These are phyloP conservation scores for Clonostachys rosea DNA, from an alignment of 2,329 filamentous ascomycete species.

Conservation along the genomic window DNA sequence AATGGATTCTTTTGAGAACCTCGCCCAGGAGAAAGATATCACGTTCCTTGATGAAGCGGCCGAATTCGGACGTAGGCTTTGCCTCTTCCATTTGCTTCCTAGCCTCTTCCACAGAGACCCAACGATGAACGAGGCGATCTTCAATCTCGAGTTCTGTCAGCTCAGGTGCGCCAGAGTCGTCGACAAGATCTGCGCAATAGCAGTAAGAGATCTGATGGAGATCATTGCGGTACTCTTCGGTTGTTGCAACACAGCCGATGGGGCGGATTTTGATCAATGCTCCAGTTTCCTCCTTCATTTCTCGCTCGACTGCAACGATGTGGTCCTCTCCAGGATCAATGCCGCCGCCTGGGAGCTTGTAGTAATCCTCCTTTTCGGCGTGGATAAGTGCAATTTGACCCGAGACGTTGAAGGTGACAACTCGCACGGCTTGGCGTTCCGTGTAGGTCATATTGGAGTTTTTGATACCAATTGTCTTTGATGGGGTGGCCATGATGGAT, in stretches of 20 bases:
- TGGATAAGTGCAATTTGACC: slow-evolving; percentile 4
- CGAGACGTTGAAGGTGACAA: slow-evolving; percentile 1
- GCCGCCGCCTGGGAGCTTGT: slow-evolving; percentile 8
- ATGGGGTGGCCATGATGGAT: neutral
- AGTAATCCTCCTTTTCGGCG: slow-evolving; percentile 4
- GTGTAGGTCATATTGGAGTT: slow-evolving; percentile 1
- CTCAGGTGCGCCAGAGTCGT: slow-evolving; percentile 3
- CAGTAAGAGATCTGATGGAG: slow-evolving; percentile 7
- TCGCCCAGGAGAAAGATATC: neutral
- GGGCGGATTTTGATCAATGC: neutral
- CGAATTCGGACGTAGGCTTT: neutral
- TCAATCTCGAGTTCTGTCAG: slow-evolving; percentile 4
- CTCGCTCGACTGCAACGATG: slow-evolving; percentile 1
- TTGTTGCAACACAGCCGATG: slow-evolving; percentile 3
- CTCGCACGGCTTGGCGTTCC: slow-evolving; percentile 3
- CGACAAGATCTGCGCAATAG: slow-evolving; percentile 5
- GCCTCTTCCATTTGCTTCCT: neutral
- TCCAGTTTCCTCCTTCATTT: slow-evolving; percentile 6
- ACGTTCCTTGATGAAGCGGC: neutral
- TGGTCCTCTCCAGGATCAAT: slow-evolving; percentile 3
- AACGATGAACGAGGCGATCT: slow-evolving; percentile 4
- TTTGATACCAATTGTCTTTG: slow-evolving; percentile 4
- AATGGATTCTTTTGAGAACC: neutral
- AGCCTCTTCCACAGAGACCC: neutral
- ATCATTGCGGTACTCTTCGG: slow-evolving; percentile 6